Base-by-base conservation (phyloP, 1,284 basidiomycete species). In the Cutaneotrichosporon sp. region DNA sequence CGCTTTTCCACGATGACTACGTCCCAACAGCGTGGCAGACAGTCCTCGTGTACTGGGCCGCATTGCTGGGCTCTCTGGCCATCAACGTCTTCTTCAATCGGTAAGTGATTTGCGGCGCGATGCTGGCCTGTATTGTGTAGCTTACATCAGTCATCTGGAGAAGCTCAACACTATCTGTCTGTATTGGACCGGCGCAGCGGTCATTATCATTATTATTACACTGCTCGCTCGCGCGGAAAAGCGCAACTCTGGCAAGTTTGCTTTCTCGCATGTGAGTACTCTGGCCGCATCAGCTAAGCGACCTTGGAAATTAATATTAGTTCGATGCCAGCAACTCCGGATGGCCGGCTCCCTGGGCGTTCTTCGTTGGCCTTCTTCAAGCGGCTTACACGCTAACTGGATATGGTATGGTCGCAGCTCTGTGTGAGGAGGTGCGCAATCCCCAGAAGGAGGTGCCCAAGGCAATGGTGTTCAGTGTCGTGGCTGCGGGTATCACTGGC, bases 161-260 rank as follows among this genome's bases (percentile, higher is more conserved):
- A 62, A 61, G 42, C 59, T 73, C 29, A 73, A 77, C 59, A 76
- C 70, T 6, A 45, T 74, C 17, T 75, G 73, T 47, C 63, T 77
- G 52, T 77, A 72, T 56, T 77, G 76, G 76, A 77, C 75, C 5
- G 72, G 63, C 16, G 71, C 68, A 2, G 72, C 74, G 3, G 71
- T 75, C 25, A 52, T 79, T 43, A 74, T 78, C 59, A 78, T 79
- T 61, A 74, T 76, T 49, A 61, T 78, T 43, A 70, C 70, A 2
- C 63, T 78, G 5, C 69, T 79, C 14, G 70, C 63, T 7, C 75
- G 71, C 62, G 72, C 76, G 1, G 70, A 71, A 19, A 66, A 65
- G 10, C 70, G 71, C 16, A 68, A 75, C 49, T 72, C 69, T 32
- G 76, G 67, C 26, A 62, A 70, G 32, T 78, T 70, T 51, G 77